Evolutionary conservation across 148 eudicot genomes (phyloP).

Genomic region (Nepenthes gracilis): DNA sequence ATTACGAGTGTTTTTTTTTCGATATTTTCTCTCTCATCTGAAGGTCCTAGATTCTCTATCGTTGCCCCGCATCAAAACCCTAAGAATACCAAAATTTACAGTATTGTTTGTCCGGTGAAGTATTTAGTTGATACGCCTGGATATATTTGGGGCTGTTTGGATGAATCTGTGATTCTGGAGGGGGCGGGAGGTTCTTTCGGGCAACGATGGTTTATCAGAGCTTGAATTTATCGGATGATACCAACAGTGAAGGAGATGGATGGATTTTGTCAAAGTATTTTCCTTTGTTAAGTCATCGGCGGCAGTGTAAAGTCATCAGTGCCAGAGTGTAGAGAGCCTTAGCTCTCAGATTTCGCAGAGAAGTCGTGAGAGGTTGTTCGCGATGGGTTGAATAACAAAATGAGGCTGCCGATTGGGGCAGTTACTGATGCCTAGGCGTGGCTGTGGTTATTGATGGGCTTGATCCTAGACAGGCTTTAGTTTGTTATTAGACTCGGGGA

Average conservation of each 20-base stretch:
- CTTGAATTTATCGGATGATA: slow-evolving; percentile 26
- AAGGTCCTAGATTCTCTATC: slow-evolving; percentile 11
- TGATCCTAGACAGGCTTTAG: slow-evolving; percentile 47
- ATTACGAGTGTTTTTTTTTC: slow-evolving; percentile 31
- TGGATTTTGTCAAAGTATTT: slow-evolving; percentile 52
- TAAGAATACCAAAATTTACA: slow-evolving; percentile 38
- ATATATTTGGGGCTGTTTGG: slow-evolving; percentile 93
- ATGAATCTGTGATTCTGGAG: slow-evolving; percentile 79
- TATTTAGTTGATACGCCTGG: slow-evolving; percentile 95
- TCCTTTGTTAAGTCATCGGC: slow-evolving; percentile 79
- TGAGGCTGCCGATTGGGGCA: slow-evolving; percentile 28
- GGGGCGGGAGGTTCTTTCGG: slow-evolving; percentile 62
- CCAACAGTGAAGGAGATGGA: slow-evolving; percentile 31
- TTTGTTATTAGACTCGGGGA: slow-evolving; percentile 72
- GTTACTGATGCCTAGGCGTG: slow-evolving; percentile 88
- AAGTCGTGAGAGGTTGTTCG: slow-evolving; percentile 67
- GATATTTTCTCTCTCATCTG: slow-evolving; percentile 28
- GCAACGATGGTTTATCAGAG: slow-evolving; percentile 65
- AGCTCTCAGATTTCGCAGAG: slow-evolving; percentile 82
- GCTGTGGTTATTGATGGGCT: slow-evolving; percentile 77
- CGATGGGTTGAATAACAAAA: slow-evolving; percentile 27
- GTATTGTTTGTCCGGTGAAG: slow-evolving; percentile 82
- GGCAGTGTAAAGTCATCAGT: slow-evolving; percentile 93
- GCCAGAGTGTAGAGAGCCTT: slow-evolving; percentile 96
- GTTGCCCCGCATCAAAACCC: slow-evolving; percentile 24